Base-by-base conservation (phyloP, 1,139 yeast genomes). In the Scheffersomyces cryptocercus region DNA sequence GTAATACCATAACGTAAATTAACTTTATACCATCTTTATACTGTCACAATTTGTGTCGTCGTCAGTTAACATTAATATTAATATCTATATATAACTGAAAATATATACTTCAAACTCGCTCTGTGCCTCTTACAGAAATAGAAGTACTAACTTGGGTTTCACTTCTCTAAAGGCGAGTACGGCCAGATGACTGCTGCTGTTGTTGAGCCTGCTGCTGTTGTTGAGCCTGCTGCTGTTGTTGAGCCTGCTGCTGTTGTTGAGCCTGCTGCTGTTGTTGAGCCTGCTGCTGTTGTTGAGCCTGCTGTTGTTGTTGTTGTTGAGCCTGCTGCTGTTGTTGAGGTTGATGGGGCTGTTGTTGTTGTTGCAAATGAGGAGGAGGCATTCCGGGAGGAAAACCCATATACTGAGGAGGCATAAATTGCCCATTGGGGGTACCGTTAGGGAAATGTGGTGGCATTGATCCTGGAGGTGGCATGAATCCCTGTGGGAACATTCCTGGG, bases 401-500 rank as follows among this genome's bases (percentile, higher is more conserved):
- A 39, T 46, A 62, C 32, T 51, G 63, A 20, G 61, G 62, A 13
- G 58, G 59, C 32, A 42, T 42, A 42, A 50, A 56, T 36, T 51
- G 58, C 5, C 55, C 50, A 33, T 56, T 56, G 24, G 55, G 57
- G 37, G 48, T 46, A 24, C 54, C 56, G 41, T 49, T 50, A 5
- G 45, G 37, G 38, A 54, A 55, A 30, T 52, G 62, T 6, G 60
- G 67, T 31, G 65, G 63, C 13, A 54, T 45, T 43, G 56, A 55
- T 33, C 65, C 64, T 28, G 70, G 68, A 3, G 64, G 62, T 26
- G 61, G 64, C 40, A 55, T 52, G 29, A 61, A 53, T 1, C 68
- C 69, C 6, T 62, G 70, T 10, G 69, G 70, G 34, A 56, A 58
- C 65, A 62, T 62, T 9, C 70, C 70, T 35, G 68, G 70, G 10